Evolutionary conservation across 352 stramenopile genomes (phyloP).

Genomic region (Phytophthora meadii): DNA sequence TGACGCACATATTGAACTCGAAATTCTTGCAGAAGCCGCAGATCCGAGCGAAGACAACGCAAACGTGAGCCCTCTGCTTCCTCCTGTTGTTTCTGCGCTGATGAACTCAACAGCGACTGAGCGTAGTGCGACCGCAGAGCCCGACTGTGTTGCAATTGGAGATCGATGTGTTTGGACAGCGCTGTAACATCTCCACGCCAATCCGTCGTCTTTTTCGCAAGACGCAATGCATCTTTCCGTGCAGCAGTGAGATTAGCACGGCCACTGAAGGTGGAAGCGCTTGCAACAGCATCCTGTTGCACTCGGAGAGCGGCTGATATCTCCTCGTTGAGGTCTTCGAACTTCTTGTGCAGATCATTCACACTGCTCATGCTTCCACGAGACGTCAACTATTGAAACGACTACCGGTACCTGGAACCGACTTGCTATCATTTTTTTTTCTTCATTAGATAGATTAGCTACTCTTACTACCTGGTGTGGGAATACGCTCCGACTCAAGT

Average conservation of each 20-base stretch:
- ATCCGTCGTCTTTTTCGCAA: slow-evolving; percentile 62
- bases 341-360: slow-evolving; percentile 77
- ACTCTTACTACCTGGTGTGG: slow-evolving; percentile 39
- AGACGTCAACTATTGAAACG: too few species aligned
- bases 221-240: slow-evolving; percentile 54
- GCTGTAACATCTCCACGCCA: slow-evolving; percentile 79
- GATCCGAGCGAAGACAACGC: slow-evolving; percentile 62
- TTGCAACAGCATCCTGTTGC: slow-evolving; percentile 58
- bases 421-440: slow-evolving; percentile 17
- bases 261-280: slow-evolving; percentile 18
- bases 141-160: slow-evolving; percentile 76
- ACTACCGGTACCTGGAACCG: neutral
- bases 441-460: slow-evolving; percentile 42
- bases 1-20: slow-evolving; percentile 49
- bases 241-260: slow-evolving; percentile 25
- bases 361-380: slow-evolving; percentile 8
- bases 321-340: slow-evolving; percentile 77
- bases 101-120: slow-evolving; percentile 54
- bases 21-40: slow-evolving; percentile 70
- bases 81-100: slow-evolving; percentile 50
- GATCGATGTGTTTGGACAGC: slow-evolving; percentile 76
- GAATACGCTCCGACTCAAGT: slow-evolving; percentile 28
- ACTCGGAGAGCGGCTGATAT: slow-evolving; percentile 55
- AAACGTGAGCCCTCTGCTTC: slow-evolving; percentile 62
- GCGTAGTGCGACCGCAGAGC: slow-evolving; percentile 64